Evolutionary conservation across 768 basidiomycete genomes (phyloP), one percentile per base, ranked within the genome.

Genomic region (Thelephora aurantiotincta): DNA sequence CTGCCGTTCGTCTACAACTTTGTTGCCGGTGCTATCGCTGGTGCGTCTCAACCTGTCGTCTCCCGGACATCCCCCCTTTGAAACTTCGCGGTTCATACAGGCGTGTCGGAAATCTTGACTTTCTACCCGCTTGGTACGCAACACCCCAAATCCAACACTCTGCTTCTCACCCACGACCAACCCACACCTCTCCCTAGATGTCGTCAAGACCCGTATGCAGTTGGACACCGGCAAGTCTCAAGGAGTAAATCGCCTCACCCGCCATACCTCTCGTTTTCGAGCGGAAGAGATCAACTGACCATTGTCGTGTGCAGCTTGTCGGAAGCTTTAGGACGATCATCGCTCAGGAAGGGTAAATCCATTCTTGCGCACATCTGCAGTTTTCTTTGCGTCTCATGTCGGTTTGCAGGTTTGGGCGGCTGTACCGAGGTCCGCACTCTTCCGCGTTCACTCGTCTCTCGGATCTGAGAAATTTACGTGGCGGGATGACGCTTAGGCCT

Each of bases 181-280:
- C 26, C 9, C 26, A 30, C 26, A 30, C 11, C 43, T 14, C 11
- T 19, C n/a, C 12, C 37, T 63, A 84, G 90, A 94, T 87, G 91
- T 94, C 58, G 87, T 97, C 60, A 97, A 99, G 69, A 99, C 96
- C 18, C 87, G 96, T 22, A 93, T 97, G 80, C 96, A 99, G 62
- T 72, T 99, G n/a, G 84, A 87, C 61, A 86, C 81, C 4, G 89
- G 89, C 2, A 88, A 85, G 65, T 65, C 72, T 41, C 70, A 76
- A 49, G 87, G 92, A 16, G 38, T 41, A 41, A 41, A 18, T 41
- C 16, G 26, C 26, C 22, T 18, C 38, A 14, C 22, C 36, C 14
- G 38, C 4, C 16, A 41, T 41, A 14, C 9, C 4, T 37, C 38
- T 1, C 38, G 14, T 7, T 41, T 41, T 41, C 38, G 18, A 41